phyloP scores from a whole-genome alignment of 2,329 filamentous ascomycete species.

The Fusarium dlaminii region DNA sequence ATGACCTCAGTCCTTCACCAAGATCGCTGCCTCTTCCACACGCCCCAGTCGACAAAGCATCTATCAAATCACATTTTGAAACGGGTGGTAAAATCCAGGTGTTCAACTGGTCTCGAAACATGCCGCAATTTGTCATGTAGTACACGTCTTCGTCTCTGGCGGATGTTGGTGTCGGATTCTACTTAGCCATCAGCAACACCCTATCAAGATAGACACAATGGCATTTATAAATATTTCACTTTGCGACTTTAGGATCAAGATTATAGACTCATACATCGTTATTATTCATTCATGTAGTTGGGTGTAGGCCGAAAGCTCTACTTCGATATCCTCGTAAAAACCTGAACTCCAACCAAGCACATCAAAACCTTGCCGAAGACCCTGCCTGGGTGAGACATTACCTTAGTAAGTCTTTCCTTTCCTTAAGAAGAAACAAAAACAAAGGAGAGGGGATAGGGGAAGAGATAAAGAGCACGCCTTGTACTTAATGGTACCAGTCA shows the following conservation, averaged over 20 bases:
- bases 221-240: accelerated
- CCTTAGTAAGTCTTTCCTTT: too few species aligned
- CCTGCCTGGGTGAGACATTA: background rate
- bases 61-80: accelerated
- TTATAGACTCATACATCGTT: background rate
- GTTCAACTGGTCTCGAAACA: accelerated
- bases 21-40: background rate
- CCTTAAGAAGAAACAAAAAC: background rate
- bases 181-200: accelerated
- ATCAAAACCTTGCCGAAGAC: background rate
- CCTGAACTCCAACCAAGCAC: background rate
- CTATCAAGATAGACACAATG: accelerated
- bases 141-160: background rate
- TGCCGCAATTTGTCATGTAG: background rate
- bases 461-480: too few species aligned
- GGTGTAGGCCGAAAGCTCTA: background rate
- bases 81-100: accelerated
- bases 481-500: background rate
- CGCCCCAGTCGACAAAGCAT: background rate
- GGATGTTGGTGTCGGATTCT: accelerated
- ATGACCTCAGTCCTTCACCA: background rate
- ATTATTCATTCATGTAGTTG: background rate
- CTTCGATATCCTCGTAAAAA: background rate
- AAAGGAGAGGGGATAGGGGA: background rate
- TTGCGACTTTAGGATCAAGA: accelerated